Conservation (phyloP, 2,329 filamentous ascomycete species). For the Xylariaceae sp. region DNA sequence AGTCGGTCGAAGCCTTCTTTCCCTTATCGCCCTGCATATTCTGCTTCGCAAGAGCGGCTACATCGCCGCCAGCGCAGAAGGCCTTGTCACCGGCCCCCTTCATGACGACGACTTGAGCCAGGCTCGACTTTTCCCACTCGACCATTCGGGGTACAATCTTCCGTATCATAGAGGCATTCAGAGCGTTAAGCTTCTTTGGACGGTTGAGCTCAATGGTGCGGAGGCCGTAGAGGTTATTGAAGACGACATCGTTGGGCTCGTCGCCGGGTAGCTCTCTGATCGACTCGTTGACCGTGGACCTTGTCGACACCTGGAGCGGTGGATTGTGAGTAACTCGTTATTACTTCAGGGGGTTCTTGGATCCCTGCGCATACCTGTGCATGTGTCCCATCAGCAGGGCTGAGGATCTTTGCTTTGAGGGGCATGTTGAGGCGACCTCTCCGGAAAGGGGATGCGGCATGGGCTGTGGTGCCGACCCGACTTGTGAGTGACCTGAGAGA, state of each 20-base stretch:
- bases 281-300: constrained; percentile 17
- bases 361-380: constrained; percentile 39
- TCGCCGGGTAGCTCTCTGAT: constrained; percentile 60
- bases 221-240: constrained; percentile 81
- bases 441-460: constrained; percentile 38
- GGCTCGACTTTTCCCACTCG: constrained; percentile 92
- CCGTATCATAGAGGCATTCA: constrained; percentile 89
- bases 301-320: constrained; percentile 35
- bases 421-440: constrained; percentile 59
- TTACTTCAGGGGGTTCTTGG: background rate
- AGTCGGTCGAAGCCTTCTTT: constrained; percentile 69
- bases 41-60: constrained; percentile 67
- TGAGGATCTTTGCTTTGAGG: constrained; percentile 68
- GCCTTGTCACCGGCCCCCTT: constrained; percentile 82
- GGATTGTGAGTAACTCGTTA: constrained; percentile 3
- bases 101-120: constrained; percentile 88
- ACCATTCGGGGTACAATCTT: constrained; percentile 86
- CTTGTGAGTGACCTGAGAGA: constrained; percentile 49
- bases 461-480: constrained; percentile 49
- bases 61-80: constrained; percentile 92
- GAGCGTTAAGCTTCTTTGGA: constrained; percentile 83
- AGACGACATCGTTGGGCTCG: constrained; percentile 85
- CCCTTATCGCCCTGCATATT: constrained; percentile 66
- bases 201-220: constrained; percentile 92
- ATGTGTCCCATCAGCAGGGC: constrained; percentile 49